A percentile compares a stretch with the other conserved stretches of the same genome.
phyloP scores from a whole-genome alignment of 441 rosid genomes.

The Dalechampia spathulata region DNA sequence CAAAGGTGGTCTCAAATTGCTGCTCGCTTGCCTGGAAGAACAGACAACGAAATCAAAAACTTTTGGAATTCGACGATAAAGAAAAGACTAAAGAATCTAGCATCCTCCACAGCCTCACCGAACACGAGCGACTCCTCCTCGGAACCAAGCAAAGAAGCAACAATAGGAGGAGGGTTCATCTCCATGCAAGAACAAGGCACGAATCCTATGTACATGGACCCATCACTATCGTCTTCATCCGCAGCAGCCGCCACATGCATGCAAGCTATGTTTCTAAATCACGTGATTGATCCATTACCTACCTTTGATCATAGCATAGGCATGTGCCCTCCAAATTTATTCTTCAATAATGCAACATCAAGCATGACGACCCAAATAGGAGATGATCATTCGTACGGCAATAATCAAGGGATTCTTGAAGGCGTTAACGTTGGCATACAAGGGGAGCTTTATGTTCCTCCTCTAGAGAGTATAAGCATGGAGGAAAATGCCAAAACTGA shows the following conservation, averaged over 20 bases:
- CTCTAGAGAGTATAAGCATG: slow-evolving; percentile 33
- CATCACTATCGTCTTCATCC: slow-evolving; percentile 33
- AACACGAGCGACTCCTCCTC: slow-evolving; percentile 43
- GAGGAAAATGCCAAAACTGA: slow-evolving; percentile 17
- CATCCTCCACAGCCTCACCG: slow-evolving; percentile 40
- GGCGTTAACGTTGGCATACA: slow-evolving; percentile 25
- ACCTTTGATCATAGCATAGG: slow-evolving; percentile 24
- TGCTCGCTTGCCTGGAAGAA: slow-evolving; percentile 85
- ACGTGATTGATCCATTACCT: slow-evolving; percentile 13
- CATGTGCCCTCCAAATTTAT: too few species aligned
- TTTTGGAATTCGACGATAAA: slow-evolving; percentile 95
- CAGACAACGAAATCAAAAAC: slow-evolving; percentile 91
- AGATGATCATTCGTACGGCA: slow-evolving; percentile 29
- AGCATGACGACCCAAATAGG: too few species aligned
- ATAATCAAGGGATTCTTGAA: slow-evolving; percentile 20
- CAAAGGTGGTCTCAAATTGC: slow-evolving; percentile 97
- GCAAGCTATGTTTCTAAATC: slow-evolving; percentile 21
- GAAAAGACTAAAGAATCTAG: slow-evolving; percentile 48
- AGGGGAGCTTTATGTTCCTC: slow-evolving; percentile 50
- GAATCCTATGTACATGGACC: slow-evolving; percentile 44
- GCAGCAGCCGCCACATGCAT: slow-evolving; percentile 13
- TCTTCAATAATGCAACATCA: too few species aligned
- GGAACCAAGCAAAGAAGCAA: slow-evolving; percentile 36
- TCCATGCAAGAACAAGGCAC: slow-evolving; percentile 29
- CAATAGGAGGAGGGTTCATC: slow-evolving; percentile 28